Percentiles rank a stretch among this genome's conserved stretches.
phyloP scores from a whole-genome alignment of 495 filamentous ascomycete genomes.

The Penicillium riverlandense region DNA sequence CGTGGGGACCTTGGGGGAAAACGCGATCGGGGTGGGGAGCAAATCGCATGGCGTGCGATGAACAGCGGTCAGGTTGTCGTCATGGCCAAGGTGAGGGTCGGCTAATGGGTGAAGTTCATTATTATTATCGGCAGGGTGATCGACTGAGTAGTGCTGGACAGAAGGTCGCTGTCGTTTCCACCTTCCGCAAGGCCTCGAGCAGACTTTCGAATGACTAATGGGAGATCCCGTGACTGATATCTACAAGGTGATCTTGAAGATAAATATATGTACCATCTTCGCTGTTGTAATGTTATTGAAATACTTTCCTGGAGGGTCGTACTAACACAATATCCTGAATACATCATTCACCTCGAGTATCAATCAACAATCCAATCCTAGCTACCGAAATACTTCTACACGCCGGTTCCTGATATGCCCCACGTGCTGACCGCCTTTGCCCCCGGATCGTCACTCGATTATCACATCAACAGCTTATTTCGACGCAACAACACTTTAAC shows the following conservation, averaged over 20 bases:
- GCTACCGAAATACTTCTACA: neutral
- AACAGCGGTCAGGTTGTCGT: slow-evolving; percentile 1
- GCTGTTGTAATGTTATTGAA: no score
- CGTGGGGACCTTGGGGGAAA: slow-evolving; percentile 31
- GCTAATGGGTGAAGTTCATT: neutral
- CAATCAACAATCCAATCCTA: no score
- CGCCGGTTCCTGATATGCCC: slow-evolving; percentile 7
- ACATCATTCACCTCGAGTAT: no score
- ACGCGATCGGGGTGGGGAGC: slow-evolving; percentile 12
- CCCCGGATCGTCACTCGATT: slow-evolving; percentile 17
- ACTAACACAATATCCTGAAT: no score
- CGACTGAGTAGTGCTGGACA: no score
- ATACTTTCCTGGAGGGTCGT: no score
- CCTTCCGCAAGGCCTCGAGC: no score
- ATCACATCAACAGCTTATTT: slow-evolving; percentile 7
- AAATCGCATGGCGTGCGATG: slow-evolving; percentile 11
- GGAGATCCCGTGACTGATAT: no score
- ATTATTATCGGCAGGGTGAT: no score
- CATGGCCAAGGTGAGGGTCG: neutral
- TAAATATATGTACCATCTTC: no score
- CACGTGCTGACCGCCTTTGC: slow-evolving; percentile 15
- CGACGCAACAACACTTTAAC: neutral
- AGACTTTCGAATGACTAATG: no score
- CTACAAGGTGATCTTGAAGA: no score
- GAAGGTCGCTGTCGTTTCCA: slow-evolving; percentile 2